phyloP scores from a whole-genome alignment of 2,329 filamentous ascomycete genomes.

The Paramyrothecium sp. region DNA sequence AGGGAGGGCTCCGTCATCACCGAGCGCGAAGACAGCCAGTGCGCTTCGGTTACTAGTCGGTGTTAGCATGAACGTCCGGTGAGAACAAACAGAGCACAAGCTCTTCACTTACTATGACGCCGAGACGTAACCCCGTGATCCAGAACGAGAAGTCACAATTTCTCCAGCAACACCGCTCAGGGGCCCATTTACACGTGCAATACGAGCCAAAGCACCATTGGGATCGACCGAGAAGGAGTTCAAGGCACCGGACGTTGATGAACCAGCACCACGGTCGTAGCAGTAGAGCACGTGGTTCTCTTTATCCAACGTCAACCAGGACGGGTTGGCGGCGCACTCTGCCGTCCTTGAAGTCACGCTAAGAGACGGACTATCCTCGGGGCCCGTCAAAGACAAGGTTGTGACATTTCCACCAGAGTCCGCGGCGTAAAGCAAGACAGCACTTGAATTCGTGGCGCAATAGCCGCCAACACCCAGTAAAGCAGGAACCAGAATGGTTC shows the following conservation, averaged over 20 bases:
- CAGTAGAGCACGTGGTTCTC: slow-evolving; percentile 16
- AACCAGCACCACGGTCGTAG: slow-evolving; percentile 11
- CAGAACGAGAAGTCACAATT: slow-evolving; percentile 10
- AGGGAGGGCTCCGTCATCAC: slow-evolving; percentile 11
- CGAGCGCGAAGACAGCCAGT: slow-evolving; percentile 11
- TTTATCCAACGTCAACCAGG: slow-evolving; percentile 15
- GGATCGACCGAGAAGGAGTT: slow-evolving; percentile 16
- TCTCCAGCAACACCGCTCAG: slow-evolving; percentile 15
- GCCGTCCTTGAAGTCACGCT: slow-evolving; percentile 6
- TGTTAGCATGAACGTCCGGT: slow-evolving; percentile 1
- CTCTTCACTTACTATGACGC: slow-evolving; percentile 6
- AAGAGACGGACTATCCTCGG: slow-evolving; percentile 4
- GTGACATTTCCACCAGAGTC: slow-evolving; percentile 17
- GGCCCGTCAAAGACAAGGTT: slow-evolving; percentile 10
- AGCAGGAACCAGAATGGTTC: no score
- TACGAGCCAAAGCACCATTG: slow-evolving; percentile 7
- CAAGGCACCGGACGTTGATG: slow-evolving; percentile 11
- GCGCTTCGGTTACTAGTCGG: slow-evolving; percentile 9
- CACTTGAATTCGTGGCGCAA: no score
- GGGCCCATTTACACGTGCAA: slow-evolving; percentile 11
- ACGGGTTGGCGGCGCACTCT: slow-evolving; percentile 14
- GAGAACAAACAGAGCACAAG: no score
- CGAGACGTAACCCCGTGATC: slow-evolving; percentile 14
- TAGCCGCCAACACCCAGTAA: no score
- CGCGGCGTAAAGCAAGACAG: slow-evolving; percentile 13